These are phyloP conservation scores for Athelia psychrophila DNA, from an alignment of 1,284 basidiomycete genomes.

Conservation along the genomic window DNA sequence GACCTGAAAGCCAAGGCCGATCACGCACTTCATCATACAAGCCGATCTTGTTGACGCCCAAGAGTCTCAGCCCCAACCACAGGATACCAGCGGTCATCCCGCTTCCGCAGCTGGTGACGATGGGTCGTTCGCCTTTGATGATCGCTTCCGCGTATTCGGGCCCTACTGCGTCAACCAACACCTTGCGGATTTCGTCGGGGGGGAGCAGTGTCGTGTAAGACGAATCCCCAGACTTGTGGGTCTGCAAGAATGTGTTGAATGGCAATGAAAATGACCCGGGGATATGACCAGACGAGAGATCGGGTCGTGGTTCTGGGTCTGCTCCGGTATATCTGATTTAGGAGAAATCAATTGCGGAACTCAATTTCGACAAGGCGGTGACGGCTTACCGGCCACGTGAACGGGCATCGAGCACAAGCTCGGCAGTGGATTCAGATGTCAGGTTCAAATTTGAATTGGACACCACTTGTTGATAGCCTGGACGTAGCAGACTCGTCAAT, in stretches of 20 bases:
- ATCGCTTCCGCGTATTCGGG: conserved; percentile 50
- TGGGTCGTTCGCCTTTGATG: conserved; percentile 52
- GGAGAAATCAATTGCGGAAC: conserved; percentile 5
- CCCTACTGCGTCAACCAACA: conserved; percentile 63
- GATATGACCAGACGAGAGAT: conserved; percentile 91
- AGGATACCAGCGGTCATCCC: conserved; percentile 97
- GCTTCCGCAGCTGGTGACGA: conserved; percentile 82
- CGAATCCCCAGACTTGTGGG: conserved; percentile 37
- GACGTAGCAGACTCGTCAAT: conserved; percentile 9
- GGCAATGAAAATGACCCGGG: conserved; percentile 86
- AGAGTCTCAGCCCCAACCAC: conserved; percentile 81
- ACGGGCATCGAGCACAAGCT: conserved; percentile 88
- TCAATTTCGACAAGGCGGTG: background rate
- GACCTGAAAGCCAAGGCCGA: conserved; percentile 5
- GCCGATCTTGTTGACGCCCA: conserved; percentile 58
- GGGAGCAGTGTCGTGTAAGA: conserved; percentile 67
- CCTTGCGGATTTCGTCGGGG: conserved; percentile 51
- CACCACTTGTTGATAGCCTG: conserved; percentile 85
- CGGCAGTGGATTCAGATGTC: conserved; percentile 37
- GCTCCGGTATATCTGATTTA: conserved; percentile 67
- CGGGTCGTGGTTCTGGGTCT: conserved; percentile 88
- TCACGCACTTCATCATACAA: conserved; percentile 82
- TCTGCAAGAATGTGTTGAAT: conserved; percentile 75
- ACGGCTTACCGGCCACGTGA: conserved; percentile 63
- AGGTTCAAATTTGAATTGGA: conserved; percentile 59